These are phyloP conservation scores for Backusella luteola DNA, from an alignment of 192 early-diverging fungal species.

Conservation along the genomic window DNA sequence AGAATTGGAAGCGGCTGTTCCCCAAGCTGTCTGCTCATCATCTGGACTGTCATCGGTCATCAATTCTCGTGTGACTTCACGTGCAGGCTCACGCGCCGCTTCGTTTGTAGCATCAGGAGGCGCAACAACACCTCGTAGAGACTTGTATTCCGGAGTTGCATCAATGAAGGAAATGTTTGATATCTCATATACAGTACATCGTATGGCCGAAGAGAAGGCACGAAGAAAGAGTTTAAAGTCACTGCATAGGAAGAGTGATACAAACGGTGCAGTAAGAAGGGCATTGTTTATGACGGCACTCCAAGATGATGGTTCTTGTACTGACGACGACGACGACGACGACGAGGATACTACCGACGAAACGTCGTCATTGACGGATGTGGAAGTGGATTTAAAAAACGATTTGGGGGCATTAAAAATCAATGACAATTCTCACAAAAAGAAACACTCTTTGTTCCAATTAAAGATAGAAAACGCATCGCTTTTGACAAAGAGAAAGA, in stretches of 20 bases:
- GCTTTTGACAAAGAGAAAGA: constrained; percentile 17
- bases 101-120: neutral
- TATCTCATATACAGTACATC: constrained; percentile 69
- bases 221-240: constrained; percentile 11
- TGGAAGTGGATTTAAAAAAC: constrained; percentile 5
- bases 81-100: neutral
- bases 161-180: constrained; percentile 74
- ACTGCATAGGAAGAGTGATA: neutral
- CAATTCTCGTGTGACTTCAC: constrained; percentile 12
- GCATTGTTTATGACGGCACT: constrained; percentile 1
- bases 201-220: constrained; percentile 60
- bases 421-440: neutral
- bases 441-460: constrained; percentile 15
- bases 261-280: no score
- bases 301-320: neutral
- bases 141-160: constrained; percentile 22
- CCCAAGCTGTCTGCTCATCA: neutral
- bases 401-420: neutral
- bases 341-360: constrained; percentile 13
- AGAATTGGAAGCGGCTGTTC: constrained; percentile 7
- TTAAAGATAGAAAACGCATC: constrained; percentile 27
- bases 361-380: neutral
- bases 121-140: constrained; percentile 11
- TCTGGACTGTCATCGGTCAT: neutral
- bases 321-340: constrained; percentile 18